Percentiles rank a stretch among this genome's conserved stretches.
Evolutionary conservation across 1,284 basidiomycete genomes (phyloP).

Genomic region (Sporisorium reilianum): DNA sequence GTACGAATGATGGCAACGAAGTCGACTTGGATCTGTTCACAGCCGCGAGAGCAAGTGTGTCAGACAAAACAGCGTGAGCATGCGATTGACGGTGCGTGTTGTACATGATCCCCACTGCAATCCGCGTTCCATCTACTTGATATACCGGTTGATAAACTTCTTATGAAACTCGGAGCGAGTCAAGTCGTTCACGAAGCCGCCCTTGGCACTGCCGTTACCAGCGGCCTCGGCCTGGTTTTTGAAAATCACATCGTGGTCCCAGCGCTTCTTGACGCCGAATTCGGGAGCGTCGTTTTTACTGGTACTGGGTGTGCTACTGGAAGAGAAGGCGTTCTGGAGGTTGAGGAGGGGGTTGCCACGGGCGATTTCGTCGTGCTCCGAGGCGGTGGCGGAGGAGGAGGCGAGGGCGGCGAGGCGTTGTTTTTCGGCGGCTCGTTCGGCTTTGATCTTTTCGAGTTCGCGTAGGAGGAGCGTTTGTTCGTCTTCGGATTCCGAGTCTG

Average conservation of each 20-base stretch:
- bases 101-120: background rate
- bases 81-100: background rate
- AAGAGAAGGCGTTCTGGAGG: slow-evolving; percentile 53
- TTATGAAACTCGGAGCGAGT: slow-evolving; percentile 66
- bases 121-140: too few species aligned
- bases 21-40: background rate
- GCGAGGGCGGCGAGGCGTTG: slow-evolving; percentile 22
- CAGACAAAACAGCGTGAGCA: too few species aligned
- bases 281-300: background rate
- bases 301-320: background rate
- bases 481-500: slow-evolving; percentile 26
- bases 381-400: slow-evolving; percentile 16
- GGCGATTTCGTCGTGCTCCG: slow-evolving; percentile 63
- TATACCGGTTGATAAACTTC: slow-evolving; percentile 65
- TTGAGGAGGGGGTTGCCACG: slow-evolving; percentile 65
- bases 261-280: slow-evolving; percentile 59
- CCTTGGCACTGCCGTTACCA: slow-evolving; percentile 8
- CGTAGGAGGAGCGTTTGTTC: slow-evolving; percentile 56
- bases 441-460: slow-evolving; percentile 66
- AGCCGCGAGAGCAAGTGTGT: background rate
- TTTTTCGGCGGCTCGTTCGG: slow-evolving; percentile 58
- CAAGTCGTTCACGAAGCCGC: slow-evolving; percentile 64
- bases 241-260: slow-evolving; percentile 69
- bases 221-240: slow-evolving; percentile 61
- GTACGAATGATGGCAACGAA: background rate